Base-by-base conservation (phyloP, 2,329 filamentous ascomycete genomes). In the Clarireedia hainanense region DNA sequence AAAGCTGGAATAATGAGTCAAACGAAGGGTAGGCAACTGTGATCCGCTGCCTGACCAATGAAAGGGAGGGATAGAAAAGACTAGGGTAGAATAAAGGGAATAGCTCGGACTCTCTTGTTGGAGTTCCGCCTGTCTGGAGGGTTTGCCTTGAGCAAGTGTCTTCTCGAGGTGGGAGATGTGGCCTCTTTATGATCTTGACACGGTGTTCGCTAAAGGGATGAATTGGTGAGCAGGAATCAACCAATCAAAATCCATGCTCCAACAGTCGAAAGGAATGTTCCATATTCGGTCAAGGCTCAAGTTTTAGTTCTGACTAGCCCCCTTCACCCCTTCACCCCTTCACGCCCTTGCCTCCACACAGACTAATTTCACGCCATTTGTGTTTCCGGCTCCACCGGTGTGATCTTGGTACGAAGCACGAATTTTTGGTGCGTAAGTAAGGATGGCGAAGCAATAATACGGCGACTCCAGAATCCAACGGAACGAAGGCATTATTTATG, bases 131-230 rank as follows among this genome's bases (percentile, higher is more conserved):
- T 17, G 15, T 10, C 12, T 6, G 5, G n/a, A 46, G 1, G 14
- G 15, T 23, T 24, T 17, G 6, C 4, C n/a, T 49, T 23, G 52
- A 27, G 14, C 6, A 26, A 5, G 37, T 17, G 24, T 30, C 14
- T 23, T 15, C 5, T 55, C 26, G 52, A 48, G 43, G 47, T 20
- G 54, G 55, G 55, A 56, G 43, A 56, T 56, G 34, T 56, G 55
- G 51, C 55, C 55, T 56, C 54, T 56, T 56, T 56, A 56, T 56
- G 49, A 52, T n/a, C 39, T 52, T 36, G 40, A 52, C 49, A 52
- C 55, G 23, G 54, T 56, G 49, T 56, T 47, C 48, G 49, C 40
- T 47, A 42, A 52, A 48, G 34, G 49, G 55, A 42, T 23, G 20
- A 5, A 27, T 26, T 27, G 14, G 15, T 17, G 14, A 40, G 39